Evolutionary conservation across 345 rosid species (phyloP), one percentile per base, ranked within the genome.

Genomic region (Litchi chinensis): DNA sequence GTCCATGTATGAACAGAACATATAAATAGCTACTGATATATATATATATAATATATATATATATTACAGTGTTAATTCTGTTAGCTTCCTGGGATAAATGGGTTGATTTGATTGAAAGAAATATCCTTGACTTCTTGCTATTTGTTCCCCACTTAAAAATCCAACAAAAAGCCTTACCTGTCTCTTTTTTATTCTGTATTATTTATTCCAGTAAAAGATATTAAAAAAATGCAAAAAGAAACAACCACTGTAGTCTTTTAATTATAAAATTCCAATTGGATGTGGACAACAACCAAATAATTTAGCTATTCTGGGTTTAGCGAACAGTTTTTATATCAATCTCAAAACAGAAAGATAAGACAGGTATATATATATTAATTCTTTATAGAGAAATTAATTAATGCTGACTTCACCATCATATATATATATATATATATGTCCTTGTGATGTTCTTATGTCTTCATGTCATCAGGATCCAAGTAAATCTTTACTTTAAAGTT

Each of bases 61-160:
- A 5, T 65, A 62, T 77, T n/a, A n/a, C 69, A 52, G 24, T 57
- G 75, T 21, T 79, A 50, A 72, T 78, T 76, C 48, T 78, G 82
- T 80, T 75, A 66, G 69, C 71, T 52, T 32, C 10, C 24, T 50
- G 59, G 59, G 10, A 68, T 75, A 77, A 74, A 44, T 26, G 65
- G 48, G 78, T 65, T 77, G 83, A 80, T 76, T 82, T 79, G 86
- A 80, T 78, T 83, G 84, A 81, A 64, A 76, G 81, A 76, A 71
- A 71, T 77, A 21, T 71, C 64, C 81, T 81, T 80, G 74, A 63
- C 81, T 76, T 67, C 66, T 81, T 78, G 63, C 80, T 73, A 15
- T 40, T 76, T 78, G 80, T 87, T 83, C 77, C 80, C 84, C 80
- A 73, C 79, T 79, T 60, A 66, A 80, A n/a, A 43, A 60, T 76